A percentile compares a stretch with the other conserved stretches of the same genome.
Evolutionary conservation across 1,139 yeast species (phyloP).

Genomic region (Suhomyces coccinellae): DNA sequence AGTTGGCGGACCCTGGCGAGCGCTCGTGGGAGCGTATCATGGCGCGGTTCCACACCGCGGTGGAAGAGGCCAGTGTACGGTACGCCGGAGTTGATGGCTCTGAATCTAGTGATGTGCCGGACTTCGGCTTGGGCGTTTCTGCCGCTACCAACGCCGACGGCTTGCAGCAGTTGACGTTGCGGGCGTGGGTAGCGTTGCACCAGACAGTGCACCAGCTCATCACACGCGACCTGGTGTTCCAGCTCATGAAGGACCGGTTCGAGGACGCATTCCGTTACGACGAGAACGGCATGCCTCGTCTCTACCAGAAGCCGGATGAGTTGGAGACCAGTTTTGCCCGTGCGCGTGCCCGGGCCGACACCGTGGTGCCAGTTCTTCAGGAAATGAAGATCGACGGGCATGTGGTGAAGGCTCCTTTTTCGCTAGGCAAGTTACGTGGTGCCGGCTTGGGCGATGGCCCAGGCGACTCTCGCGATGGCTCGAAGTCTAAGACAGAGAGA

Average conservation of each 20-base stretch:
- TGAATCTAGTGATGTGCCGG: too few relatives aligned
- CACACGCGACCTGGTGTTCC: slow-evolving; percentile 57
- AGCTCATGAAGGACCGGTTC: slow-evolving; percentile 65
- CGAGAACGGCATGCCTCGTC: slow-evolving; percentile 74
- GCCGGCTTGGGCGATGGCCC: slow-evolving; percentile 1
- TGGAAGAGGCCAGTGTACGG: slow-evolving; percentile 23
- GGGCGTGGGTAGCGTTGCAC: slow-evolving; percentile 68
- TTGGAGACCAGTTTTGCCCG: slow-evolving; percentile 63
- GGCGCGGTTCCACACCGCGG: slow-evolving; percentile 45
- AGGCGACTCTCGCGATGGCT: neutral
- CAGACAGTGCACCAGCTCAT: slow-evolving; percentile 58
- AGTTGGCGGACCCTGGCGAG: slow-evolving; percentile 45
- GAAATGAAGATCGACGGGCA: slow-evolving; percentile 5
- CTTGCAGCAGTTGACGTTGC: slow-evolving; percentile 44
- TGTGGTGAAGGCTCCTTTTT: slow-evolving; percentile 4
- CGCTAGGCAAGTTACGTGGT: neutral
- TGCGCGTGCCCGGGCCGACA: slow-evolving; percentile 59
- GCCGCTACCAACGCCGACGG: slow-evolving; percentile 43
- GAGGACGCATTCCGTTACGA: slow-evolving; percentile 85
- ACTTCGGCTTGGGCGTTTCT: slow-evolving; percentile 65
- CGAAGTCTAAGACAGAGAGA: too few relatives aligned
- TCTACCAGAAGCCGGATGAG: slow-evolving; percentile 76
- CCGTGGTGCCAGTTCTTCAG: slow-evolving; percentile 56
- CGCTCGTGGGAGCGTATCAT: slow-evolving; percentile 65
- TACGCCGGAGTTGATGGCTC: slow-evolving; percentile 16